Evolutionary conservation across 306 rosid genomes (phyloP), one percentile per base, ranked within the genome.

Genomic region (Castanea mollissima): DNA sequence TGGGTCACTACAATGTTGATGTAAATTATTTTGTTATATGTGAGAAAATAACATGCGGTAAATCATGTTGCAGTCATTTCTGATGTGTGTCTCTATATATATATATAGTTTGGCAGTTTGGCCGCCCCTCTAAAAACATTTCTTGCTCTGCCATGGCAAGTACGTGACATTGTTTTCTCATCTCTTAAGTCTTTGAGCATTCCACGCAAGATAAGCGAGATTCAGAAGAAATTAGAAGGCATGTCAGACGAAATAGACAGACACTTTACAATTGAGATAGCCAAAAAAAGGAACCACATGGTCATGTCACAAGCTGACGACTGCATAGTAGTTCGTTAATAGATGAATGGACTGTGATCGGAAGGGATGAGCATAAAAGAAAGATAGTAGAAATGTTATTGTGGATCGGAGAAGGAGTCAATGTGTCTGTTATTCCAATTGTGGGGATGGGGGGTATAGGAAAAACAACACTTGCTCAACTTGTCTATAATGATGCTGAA

Each of bases 191-290:
- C 49, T 44, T 44, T 44, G 12, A 54, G 31, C 34, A 55, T 81
- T 52, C 81, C 85, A 0, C 72, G 35, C 54, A 15, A 71, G 7
- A n/a, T 76, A 5, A 27, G 10, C 14, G 23, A 27, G n/a, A 76
- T 76, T 74, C 74, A 71, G 35, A 5, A n/a, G 13, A 71, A 25
- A 60, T 4, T 81, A 6, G 74, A 62, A 21, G 78, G 18, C 13
- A 32, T 76, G 1, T 46, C 25, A 6, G 52, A 20, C 3, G 85
- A 81, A 54, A 73, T 81, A 32, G 69, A 76, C 18, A 62, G 74
- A 0, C 2, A n/a, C 11, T 38, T 63, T 8, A 13, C 38, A 13
- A 20, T 18, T 3, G 79, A 57, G 32, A 2, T 44, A 21, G 23
- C 34, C 25, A 55, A 52, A 12, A 44, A 44, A 8, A 44, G 49